Evolutionary conservation across 345 rosid species (phyloP).

Genomic region (Euphorbia peplus): DNA sequence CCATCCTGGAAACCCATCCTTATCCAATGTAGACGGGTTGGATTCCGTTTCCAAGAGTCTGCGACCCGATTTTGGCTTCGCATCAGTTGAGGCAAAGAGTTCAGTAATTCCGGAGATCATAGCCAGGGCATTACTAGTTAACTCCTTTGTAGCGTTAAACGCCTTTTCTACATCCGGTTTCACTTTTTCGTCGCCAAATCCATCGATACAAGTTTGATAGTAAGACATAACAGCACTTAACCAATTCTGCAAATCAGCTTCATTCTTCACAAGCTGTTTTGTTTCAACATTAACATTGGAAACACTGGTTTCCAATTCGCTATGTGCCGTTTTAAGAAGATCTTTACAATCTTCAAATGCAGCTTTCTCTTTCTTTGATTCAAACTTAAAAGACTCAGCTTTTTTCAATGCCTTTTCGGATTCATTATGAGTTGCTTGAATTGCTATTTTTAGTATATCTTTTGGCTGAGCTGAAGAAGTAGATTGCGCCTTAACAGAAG

Average conservation of each 20-base stretch:
- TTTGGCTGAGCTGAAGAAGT: constrained; percentile 37
- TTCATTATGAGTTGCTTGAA: constrained; percentile 45
- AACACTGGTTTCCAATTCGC: constrained; percentile 42
- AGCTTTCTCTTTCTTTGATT: constrained; percentile 39
- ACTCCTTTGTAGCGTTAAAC: constrained; percentile 39
- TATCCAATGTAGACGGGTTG: constrained; percentile 6
- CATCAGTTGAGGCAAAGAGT: constrained; percentile 18
- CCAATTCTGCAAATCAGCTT: constrained; percentile 55
- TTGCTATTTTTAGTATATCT: constrained; percentile 43
- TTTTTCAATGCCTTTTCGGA: constrained; percentile 35
- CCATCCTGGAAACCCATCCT: constrained; percentile 55
- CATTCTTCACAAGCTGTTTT: constrained; percentile 19
- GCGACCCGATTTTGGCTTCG: constrained; percentile 22
- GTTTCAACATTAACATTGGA: constrained; percentile 27
- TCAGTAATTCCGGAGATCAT: constrained; percentile 37
- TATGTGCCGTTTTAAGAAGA: constrained; percentile 48
- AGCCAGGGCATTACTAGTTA: constrained; percentile 79
- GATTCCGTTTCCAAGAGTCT: constrained; percentile 39
- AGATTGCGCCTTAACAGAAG: constrained; percentile 1
- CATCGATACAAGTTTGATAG: constrained; percentile 73
- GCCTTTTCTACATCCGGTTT: constrained; percentile 48
- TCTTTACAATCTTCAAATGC: constrained; percentile 64
- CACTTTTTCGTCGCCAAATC: constrained; percentile 64
- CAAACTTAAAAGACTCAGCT: constrained; percentile 30
- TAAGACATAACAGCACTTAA: constrained; percentile 80